Evolutionary conservation across 257 asterid genomes (phyloP).

Genomic region (Hygrophila difformis): DNA sequence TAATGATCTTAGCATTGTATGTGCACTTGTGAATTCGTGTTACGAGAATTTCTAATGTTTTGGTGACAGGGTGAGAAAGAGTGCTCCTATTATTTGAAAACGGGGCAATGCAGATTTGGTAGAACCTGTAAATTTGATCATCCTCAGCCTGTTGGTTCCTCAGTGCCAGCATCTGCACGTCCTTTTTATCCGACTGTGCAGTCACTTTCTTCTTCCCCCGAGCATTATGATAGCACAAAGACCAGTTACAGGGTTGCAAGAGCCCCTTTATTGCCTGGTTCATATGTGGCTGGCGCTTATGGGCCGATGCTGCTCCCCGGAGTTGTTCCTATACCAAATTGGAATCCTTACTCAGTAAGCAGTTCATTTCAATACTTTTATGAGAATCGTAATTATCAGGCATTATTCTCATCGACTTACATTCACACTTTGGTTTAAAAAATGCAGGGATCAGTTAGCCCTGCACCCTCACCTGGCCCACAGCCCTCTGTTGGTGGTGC

Average conservation of each 20-base stretch:
- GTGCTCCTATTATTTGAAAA: constrained; percentile 94
- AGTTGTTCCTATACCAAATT: constrained; percentile 62
- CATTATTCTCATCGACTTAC: too few species aligned
- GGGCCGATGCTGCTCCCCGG: constrained; percentile 78
- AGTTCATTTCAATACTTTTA: too few species aligned
- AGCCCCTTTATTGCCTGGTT: constrained; percentile 49
- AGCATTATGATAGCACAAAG: constrained; percentile 37
- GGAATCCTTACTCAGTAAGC: constrained; percentile 69
- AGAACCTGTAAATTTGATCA: constrained; percentile 84
- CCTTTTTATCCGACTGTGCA: constrained; percentile 84
- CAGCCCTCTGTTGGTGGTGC: constrained; percentile 47
- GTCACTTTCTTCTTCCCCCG: constrained; percentile 56
- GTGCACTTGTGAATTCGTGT: background rate
- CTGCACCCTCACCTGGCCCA: constrained; percentile 56
- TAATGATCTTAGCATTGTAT: background rate
- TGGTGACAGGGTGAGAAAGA: constrained; percentile 64
- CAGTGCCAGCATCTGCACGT: constrained; percentile 65
- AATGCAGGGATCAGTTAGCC: constrained; percentile 52
- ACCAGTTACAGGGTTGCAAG: constrained; percentile 51
- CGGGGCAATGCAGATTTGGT: constrained; percentile 97
- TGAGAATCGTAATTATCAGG: too few species aligned
- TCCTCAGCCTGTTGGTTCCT: constrained; percentile 59
- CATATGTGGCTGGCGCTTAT: constrained; percentile 47
- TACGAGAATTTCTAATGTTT: background rate
- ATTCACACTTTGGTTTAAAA: background rate